These are phyloP conservation scores for Penicillium nordicum DNA, from an alignment of 2,329 filamentous ascomycete species.

Conservation along the genomic window DNA sequence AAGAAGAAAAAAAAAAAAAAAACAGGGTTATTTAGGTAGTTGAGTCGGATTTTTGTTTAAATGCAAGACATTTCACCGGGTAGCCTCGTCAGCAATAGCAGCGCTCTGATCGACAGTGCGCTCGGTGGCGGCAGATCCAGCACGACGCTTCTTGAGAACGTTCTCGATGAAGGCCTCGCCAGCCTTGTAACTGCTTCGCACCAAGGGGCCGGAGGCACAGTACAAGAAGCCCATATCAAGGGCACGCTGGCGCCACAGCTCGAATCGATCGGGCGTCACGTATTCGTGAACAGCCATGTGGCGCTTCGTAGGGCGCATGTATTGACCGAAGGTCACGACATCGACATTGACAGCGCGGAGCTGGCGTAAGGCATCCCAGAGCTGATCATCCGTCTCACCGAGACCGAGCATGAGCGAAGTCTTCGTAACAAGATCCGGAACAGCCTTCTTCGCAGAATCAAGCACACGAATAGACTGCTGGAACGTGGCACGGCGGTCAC, in stretches of 20 bases:
- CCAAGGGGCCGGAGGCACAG: constrained; percentile 87
- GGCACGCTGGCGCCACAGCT: constrained; percentile 84
- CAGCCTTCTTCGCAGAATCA: constrained; percentile 73
- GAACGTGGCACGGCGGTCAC: constrained; percentile 87
- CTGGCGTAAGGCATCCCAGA: constrained; percentile 75
- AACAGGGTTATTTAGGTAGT: neutral
- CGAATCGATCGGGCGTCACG: constrained; percentile 85
- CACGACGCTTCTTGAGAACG: constrained; percentile 75
- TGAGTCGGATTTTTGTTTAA: neutral
- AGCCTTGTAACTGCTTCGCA: constrained; percentile 94
- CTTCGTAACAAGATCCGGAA: constrained; percentile 86
- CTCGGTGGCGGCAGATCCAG: constrained; percentile 27
- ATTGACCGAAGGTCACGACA: constrained; percentile 98
- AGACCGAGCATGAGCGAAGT: constrained; percentile 96
- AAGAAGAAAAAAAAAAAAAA: neutral
- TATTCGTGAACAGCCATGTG: constrained; percentile 98
- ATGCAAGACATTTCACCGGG: constrained; percentile 21
- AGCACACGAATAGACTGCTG: constrained; percentile 78
- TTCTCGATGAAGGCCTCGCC: constrained; percentile 99
- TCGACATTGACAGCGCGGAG: constrained; percentile 79
- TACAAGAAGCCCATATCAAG: constrained; percentile 96
- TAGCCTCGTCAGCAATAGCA: constrained; percentile 24
- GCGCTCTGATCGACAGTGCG: constrained; percentile 26
- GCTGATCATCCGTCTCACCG: constrained; percentile 83
- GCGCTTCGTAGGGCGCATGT: constrained; percentile 97